Percentiles rank a stretch among this genome's conserved stretches.
phyloP scores from a whole-genome alignment of 2,329 filamentous ascomycete species.

The Myriosclerotinia curreyana region DNA sequence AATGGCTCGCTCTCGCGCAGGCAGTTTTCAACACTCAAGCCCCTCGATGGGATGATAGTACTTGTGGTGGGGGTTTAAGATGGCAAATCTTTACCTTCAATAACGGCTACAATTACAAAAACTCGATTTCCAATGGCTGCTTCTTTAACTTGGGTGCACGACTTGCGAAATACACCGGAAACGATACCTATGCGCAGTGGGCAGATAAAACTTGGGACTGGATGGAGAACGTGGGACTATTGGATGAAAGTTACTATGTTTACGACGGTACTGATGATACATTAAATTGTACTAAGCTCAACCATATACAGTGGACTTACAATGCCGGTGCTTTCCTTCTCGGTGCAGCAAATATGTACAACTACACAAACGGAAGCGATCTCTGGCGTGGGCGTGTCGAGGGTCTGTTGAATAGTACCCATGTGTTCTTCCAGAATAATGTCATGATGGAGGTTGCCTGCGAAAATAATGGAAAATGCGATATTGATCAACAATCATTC shows the following conservation, averaged over 20 bases:
- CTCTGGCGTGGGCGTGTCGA: conserved; percentile 59
- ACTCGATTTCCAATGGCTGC: conserved; percentile 60
- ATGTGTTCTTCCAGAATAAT: conserved; percentile 54
- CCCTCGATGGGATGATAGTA: conserved; percentile 64
- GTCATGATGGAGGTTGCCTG: conserved; percentile 65
- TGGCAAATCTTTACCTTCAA: conserved; percentile 88
- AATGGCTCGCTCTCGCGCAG: conserved; percentile 71
- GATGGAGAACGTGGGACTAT: conserved; percentile 56
- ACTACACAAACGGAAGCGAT: conserved; percentile 53
- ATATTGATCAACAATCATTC: conserved; percentile 58
- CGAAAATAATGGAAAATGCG: conserved; percentile 57
- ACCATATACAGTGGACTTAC: conserved; percentile 66
- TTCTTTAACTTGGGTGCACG: conserved; percentile 64
- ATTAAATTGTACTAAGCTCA: conserved; percentile 56
- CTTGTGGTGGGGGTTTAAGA: conserved; percentile 72
- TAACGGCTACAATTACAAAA: conserved; percentile 76
- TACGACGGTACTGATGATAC: conserved; percentile 60
- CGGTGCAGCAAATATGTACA: conserved; percentile 67
- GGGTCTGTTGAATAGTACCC: conserved; percentile 52
- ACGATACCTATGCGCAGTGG: conserved; percentile 74
- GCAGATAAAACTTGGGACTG: conserved; percentile 71
- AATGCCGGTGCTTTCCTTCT: conserved; percentile 65
- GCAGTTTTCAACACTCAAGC: conserved; percentile 80
- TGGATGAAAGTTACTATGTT: conserved; percentile 57
- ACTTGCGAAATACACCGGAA: conserved; percentile 73